Evolutionary conservation across 1,284 basidiomycete species (phyloP).

Genomic region (Cerrena zonata): DNA sequence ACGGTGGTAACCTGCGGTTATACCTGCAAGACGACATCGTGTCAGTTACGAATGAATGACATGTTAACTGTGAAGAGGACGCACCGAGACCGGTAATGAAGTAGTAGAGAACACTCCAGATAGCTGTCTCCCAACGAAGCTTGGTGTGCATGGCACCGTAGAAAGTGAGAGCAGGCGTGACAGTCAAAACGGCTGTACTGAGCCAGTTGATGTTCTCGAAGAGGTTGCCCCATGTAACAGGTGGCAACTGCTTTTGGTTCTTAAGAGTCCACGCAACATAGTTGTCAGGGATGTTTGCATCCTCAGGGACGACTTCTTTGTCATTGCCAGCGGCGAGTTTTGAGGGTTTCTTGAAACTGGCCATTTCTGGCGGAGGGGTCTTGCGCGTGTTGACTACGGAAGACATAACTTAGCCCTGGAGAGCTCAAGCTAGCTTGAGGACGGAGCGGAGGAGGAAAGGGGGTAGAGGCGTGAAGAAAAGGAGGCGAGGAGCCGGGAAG

Average conservation of each 20-base stretch:
- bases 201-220: conserved; percentile 31
- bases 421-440: too few species aligned
- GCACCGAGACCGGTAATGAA: conserved; percentile 77
- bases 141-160: conserved; percentile 59
- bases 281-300: conserved; percentile 78
- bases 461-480: conserved; percentile 1
- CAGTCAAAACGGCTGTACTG: conserved; percentile 55
- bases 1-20: conserved; percentile 83
- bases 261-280: conserved; percentile 83
- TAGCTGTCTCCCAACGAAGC: conserved; percentile 61
- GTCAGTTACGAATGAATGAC: conserved; percentile 1
- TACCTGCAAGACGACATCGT: conserved; percentile 35
- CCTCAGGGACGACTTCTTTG: conserved; percentile 45
- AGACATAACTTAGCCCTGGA: too few species aligned
- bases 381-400: conserved; percentile 23
- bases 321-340: conserved; percentile 17
- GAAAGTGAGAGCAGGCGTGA: conserved; percentile 68
- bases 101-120: conserved; percentile 76
- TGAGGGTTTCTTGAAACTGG: conserved; percentile 16
- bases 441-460: conserved; percentile 13
- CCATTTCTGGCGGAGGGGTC: conserved; percentile 23
- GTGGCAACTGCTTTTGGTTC: conserved; percentile 71
- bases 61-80: conserved; percentile 15
- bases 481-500: neutral
- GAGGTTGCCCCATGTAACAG: conserved; percentile 63